phyloP scores from a whole-genome alignment of 1,284 basidiomycete genomes.

The Macrocybe sp. region DNA sequence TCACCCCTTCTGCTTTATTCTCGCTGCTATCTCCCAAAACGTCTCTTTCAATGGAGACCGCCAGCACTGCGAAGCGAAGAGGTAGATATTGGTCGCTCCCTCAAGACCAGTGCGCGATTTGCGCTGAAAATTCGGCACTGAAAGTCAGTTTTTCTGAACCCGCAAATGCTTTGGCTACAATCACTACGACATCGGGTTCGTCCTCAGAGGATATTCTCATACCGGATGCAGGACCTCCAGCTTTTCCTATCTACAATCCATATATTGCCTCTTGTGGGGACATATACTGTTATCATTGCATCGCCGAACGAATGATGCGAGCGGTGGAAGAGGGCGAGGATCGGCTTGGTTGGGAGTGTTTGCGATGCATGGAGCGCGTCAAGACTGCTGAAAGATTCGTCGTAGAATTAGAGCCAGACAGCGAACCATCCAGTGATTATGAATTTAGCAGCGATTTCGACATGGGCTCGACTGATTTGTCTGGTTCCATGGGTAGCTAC shows the following conservation, averaged over 20 bases:
- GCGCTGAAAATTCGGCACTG: constrained; percentile 66
- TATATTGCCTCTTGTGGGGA: constrained; percentile 78
- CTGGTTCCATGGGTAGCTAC: constrained; percentile 45
- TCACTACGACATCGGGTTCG: constrained; percentile 18
- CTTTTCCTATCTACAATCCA: constrained; percentile 63
- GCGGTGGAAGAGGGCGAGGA: constrained; percentile 59
- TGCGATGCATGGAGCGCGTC: constrained; percentile 67
- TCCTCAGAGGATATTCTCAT: constrained; percentile 14
- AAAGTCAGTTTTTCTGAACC: constrained; percentile 52
- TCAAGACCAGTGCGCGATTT: constrained; percentile 73
- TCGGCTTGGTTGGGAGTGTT: constrained; percentile 69
- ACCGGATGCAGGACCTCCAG: constrained; percentile 38
- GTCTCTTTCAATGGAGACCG: neutral
- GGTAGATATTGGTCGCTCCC: constrained; percentile 65
- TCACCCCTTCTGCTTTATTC: constrained; percentile 29
- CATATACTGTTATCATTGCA: constrained; percentile 85
- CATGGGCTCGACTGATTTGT: constrained; percentile 38
- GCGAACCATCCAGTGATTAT: constrained; percentile 46
- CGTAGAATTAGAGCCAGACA: constrained; percentile 28
- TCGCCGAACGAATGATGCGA: constrained; percentile 75
- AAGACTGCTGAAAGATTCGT: constrained; percentile 46
- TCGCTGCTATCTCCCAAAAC: constrained; percentile 15
- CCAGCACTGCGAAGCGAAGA: constrained; percentile 21
- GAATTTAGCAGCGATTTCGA: constrained; percentile 56
- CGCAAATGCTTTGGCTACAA: constrained; percentile 41